phyloP scores from a whole-genome alignment of 768 basidiomycete genomes.

The Pleurotus eryngii region DNA sequence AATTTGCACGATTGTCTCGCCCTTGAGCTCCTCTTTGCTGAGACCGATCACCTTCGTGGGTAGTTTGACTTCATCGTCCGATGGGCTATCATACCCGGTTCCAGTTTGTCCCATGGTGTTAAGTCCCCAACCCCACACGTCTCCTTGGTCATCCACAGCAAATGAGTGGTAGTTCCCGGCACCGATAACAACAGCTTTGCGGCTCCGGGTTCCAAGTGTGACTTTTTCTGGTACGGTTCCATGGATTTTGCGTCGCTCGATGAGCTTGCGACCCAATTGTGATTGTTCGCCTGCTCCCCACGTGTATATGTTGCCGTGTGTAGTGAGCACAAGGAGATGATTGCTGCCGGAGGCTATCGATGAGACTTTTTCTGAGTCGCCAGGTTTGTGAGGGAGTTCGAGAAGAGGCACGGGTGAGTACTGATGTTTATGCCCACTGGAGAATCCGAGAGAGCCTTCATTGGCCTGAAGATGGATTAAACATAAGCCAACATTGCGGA shows the following conservation, averaged over 20 bases:
- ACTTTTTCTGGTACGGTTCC: conserved; percentile 89
- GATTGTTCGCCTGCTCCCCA: conserved; percentile 91
- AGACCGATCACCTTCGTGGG: conserved; percentile 66
- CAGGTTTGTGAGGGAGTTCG: conserved; percentile 55
- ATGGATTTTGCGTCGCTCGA: conserved; percentile 84
- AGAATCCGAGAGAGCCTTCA: conserved; percentile 85
- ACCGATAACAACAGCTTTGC: conserved; percentile 63
- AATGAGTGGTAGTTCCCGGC: conserved; percentile 88
- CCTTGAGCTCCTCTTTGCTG: conserved; percentile 56
- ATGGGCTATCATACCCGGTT: conserved; percentile 44
- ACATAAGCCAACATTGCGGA: not conserved
- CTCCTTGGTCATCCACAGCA: conserved; percentile 79
- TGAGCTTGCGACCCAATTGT: conserved; percentile 87
- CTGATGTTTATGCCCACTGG: conserved; percentile 62
- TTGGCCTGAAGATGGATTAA: conserved; percentile 43
- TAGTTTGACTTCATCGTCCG: conserved; percentile 52
- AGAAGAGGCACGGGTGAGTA: conserved; percentile 62
- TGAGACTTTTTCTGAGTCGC: conserved; percentile 67
- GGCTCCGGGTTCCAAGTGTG: conserved; percentile 62
- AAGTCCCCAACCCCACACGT: conserved; percentile 94
- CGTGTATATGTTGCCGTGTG: conserved; percentile 81
- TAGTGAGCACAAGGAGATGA: conserved; percentile 86
- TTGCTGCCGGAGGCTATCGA: conserved; percentile 82
- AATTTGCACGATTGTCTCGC: conserved; percentile 68
- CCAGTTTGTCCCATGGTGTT: conserved; percentile 88